Conservation (phyloP, 2,329 filamentous ascomycete species). For the Orbilia blumenaviensis region DNA sequence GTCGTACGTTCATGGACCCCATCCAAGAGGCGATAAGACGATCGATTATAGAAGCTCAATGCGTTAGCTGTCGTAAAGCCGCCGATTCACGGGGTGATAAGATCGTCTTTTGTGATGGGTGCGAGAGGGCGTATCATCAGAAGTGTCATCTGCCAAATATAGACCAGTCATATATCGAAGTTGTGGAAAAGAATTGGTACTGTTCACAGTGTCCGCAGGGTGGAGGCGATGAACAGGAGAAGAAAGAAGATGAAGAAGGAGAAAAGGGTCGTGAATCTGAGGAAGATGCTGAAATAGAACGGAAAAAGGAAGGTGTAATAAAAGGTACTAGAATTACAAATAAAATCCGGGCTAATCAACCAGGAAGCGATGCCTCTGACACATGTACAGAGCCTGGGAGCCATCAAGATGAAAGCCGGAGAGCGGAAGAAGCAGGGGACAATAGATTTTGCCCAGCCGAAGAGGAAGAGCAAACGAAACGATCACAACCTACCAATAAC, state of each 20-base stretch:
- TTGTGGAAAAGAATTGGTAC: slow-evolving; percentile 75
- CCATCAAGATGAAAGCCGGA: not conserved
- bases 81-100: slow-evolving; percentile 77
- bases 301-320: too few species aligned
- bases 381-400: not conserved
- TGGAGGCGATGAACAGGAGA: slow-evolving; percentile 52
- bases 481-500: not conserved
- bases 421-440: not conserved
- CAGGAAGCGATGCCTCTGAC: not conserved
- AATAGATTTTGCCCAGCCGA: not conserved
- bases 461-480: not conserved
- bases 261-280: slow-evolving; percentile 53
- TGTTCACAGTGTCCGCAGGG: slow-evolving; percentile 71
- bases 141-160: slow-evolving; percentile 81
- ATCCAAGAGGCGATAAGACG: slow-evolving; percentile 61
- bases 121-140: slow-evolving; percentile 81
- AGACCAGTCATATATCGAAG: slow-evolving; percentile 72
- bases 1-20: too few species aligned
- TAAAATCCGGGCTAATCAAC: not conserved
- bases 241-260: slow-evolving; percentile 49
- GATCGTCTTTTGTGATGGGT: slow-evolving; percentile 87
- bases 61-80: slow-evolving; percentile 76
- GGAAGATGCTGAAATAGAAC: too few species aligned
- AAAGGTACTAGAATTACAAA: not conserved
- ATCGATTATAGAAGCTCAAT: slow-evolving; percentile 67